Conservation (phyloP, 768 basidiomycete genomes). For the Naematelia encephala region DNA sequence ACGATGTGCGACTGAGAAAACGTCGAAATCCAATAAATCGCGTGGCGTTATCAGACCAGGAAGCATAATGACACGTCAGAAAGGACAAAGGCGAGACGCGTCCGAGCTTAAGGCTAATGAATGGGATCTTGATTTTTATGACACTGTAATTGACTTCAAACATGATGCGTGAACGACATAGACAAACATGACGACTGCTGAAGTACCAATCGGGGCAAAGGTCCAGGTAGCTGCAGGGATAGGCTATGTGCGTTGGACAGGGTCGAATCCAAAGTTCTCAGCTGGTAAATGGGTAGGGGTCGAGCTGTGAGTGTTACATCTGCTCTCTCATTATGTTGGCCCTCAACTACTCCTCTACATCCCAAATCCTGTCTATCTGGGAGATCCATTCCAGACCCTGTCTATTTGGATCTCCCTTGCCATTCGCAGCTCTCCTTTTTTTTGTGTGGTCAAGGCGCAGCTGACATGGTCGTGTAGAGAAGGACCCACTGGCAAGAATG, state of each 20-base stretch:
- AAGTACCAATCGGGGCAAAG: slow-evolving; percentile 62
- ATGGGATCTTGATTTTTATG: background rate
- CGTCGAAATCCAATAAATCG: background rate
- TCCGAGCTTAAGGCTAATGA: background rate
- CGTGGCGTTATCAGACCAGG: background rate
- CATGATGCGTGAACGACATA: background rate
- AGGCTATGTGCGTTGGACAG: slow-evolving; percentile 82
- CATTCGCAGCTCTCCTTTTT: too few relatives aligned
- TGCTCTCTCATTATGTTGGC: background rate
- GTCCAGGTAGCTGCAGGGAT: slow-evolving; percentile 76
- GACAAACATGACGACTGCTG: slow-evolving; percentile 34
- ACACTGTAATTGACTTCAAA: too few relatives aligned
- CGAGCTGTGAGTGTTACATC: slow-evolving; percentile 59
- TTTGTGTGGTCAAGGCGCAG: slow-evolving; percentile 33
- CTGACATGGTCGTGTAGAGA: slow-evolving; percentile 13
- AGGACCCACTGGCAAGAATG: slow-evolving; percentile 82
- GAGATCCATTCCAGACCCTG: slow-evolving; percentile 29
- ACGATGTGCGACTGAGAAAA: background rate
- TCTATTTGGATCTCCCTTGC: too few relatives aligned
- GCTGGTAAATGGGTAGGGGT: slow-evolving; percentile 93
- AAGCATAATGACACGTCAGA: too few relatives aligned
- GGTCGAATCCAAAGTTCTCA: slow-evolving; percentile 71
- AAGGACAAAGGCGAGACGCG: too few relatives aligned
- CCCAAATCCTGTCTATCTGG: background rate
- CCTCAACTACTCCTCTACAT: too few relatives aligned